Percentiles rank a stretch among this genome's conserved stretches.
These are phyloP conservation scores for Taphrina populina DNA, from an alignment of 1,139 yeast species.

Conservation along the genomic window DNA sequence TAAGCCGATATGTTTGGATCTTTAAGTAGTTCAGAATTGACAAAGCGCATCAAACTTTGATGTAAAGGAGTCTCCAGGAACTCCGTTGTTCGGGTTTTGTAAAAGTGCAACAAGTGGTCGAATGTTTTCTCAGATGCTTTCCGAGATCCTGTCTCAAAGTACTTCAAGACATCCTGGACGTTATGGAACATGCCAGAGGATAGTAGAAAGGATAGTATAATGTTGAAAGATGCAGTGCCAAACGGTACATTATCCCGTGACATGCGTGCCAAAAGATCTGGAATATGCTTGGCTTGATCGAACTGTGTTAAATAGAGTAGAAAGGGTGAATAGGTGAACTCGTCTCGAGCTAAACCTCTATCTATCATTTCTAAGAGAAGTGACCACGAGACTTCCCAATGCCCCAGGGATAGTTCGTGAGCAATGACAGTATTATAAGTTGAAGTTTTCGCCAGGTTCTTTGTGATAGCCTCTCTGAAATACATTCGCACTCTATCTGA, in stretches of 20 bases:
- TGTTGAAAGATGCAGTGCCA: slow-evolving; percentile 2
- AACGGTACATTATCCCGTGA: background rate
- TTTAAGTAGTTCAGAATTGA: background rate
- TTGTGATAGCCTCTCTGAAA: background rate
- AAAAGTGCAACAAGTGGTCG: slow-evolving; percentile 5
- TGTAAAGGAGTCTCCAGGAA: slow-evolving; percentile 2
- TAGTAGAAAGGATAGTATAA: slow-evolving; percentile 1
- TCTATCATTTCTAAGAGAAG: slow-evolving; percentile 1
- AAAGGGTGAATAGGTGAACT: slow-evolving; percentile 16
- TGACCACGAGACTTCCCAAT: slow-evolving; percentile 2
- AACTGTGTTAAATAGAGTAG: slow-evolving; percentile 2
- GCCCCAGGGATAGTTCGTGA: background rate
- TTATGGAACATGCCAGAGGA: background rate
- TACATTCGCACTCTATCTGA: background rate
- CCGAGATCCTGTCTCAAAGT: background rate
- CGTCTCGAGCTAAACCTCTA: background rate
- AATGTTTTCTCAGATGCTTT: slow-evolving; percentile 2
- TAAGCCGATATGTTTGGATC: slow-evolving; percentile 1
- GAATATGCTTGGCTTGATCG: background rate
- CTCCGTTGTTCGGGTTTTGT: background rate
- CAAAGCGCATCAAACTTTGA: background rate
- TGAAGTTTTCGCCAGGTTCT: background rate
- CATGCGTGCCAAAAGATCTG: slow-evolving; percentile 5
- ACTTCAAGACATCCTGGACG: background rate
- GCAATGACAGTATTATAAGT: slow-evolving; percentile 10